Evolutionary conservation across 2,329 filamentous ascomycete genomes (phyloP), one percentile per base, ranked within the genome.

Genomic region (Talaromyces rugulosus): DNA sequence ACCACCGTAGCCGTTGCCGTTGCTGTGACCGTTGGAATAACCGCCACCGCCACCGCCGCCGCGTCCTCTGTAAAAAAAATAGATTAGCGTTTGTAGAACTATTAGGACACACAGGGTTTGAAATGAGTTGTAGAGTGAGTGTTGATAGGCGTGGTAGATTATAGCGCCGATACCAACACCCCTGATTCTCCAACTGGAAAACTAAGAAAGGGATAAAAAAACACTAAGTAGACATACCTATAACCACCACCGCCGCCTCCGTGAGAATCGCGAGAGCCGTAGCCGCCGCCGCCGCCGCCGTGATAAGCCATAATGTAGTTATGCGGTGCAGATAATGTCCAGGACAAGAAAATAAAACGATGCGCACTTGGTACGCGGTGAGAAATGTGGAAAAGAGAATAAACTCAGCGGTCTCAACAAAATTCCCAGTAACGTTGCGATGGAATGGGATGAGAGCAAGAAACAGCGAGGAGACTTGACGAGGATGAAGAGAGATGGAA

Each of bases 301-400:
- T 86, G 83, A 85, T 91, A 90, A 79, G 89, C 90, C 89, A 91
- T 91, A 74, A 72, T 84, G 57, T 47, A 58, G 47, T 36, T 53
- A 53, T 53, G 50, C 27, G 50, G 50, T 53, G 28, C 50, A 53
- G 50, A 53, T 30, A 53, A 53, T 30, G 14, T 53, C 50, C n/a
- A 53, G 11, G 30, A 31, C 54, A 14, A 44, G n/a, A 23, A 12
- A 56, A 16, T 9, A 18, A 33, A 30, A 44, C n/a, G 54, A 56
- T 47, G 44, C 18, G 44, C 44, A 47, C 44, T 47, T 18, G n/a
- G 44, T 47, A 47, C 44, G 8, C 42, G 9, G 36, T 7, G 36
- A 40, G 36, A 47, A 27, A 47, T 18, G 8, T 36, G 8, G 8
- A 47, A 18, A 47, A 12, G 36, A 27, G n/a, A 47, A 47, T 23